A percentile compares a stretch with the other conserved stretches of the same genome.
These are phyloP conservation scores for Gossypium davidsonii DNA, from an alignment of 441 rosid genomes.

Conservation along the genomic window DNA sequence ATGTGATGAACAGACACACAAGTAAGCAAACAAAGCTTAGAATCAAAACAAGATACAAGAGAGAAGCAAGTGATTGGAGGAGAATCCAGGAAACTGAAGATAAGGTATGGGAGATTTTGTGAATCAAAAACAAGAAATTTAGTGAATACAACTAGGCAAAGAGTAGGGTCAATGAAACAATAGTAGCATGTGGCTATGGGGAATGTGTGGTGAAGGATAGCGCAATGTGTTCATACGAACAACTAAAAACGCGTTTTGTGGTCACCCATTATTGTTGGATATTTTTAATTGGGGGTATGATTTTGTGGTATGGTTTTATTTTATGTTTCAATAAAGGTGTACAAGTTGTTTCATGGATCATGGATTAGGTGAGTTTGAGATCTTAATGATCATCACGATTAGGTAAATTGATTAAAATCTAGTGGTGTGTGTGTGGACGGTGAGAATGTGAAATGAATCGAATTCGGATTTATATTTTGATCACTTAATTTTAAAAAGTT, in stretches of 20 bases:
- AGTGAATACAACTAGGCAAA: slow-evolving; percentile 29
- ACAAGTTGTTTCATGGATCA: no score
- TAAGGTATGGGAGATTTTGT: slow-evolving; percentile 30
- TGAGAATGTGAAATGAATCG: no score
- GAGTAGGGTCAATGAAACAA: slow-evolving; percentile 19
- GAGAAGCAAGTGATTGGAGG: slow-evolving; percentile 23
- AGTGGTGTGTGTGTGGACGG: no score
- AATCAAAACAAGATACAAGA: not conserved
- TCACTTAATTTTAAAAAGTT: no score
- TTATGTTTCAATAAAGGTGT: no score
- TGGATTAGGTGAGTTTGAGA: no score
- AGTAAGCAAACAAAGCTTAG: not conserved
- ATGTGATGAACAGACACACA: not conserved
- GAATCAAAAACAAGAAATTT: slow-evolving; percentile 29
- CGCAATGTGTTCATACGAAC: not conserved
- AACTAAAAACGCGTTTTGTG: not conserved
- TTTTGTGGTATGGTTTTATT: not conserved
- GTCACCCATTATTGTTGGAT: not conserved
- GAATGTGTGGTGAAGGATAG: not conserved
- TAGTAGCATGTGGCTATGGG: not conserved
- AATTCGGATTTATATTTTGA: no score
- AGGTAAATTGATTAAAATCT: no score
- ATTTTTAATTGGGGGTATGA: not conserved
- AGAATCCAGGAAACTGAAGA: slow-evolving; percentile 24
- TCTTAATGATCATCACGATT: no score